Conservation (phyloP, 345 rosid species). For the Pistacia integerrima region DNA sequence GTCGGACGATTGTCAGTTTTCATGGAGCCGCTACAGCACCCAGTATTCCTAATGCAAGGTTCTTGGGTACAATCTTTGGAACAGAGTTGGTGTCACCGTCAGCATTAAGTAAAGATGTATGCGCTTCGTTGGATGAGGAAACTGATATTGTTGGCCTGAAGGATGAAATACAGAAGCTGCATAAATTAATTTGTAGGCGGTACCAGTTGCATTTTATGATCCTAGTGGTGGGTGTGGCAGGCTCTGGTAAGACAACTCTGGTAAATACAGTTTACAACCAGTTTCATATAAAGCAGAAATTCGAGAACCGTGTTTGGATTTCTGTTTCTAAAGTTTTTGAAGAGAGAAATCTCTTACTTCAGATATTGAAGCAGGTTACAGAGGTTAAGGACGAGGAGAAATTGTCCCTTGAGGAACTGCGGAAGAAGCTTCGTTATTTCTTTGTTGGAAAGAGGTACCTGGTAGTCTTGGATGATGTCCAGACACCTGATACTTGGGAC, state of each 20-base stretch:
- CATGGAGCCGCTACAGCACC: too few relatives aligned
- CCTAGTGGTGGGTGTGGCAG: slow-evolving; percentile 31
- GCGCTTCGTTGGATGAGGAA: too few relatives aligned
- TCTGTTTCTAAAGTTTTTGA: slow-evolving; percentile 16
- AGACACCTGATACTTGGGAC: background rate
- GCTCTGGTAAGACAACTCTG: slow-evolving; percentile 39
- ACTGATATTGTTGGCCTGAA: too few relatives aligned
- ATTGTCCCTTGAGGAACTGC: slow-evolving; percentile 9
- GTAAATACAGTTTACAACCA: slow-evolving; percentile 1
- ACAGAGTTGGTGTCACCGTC: too few relatives aligned
- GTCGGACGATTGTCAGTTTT: too few relatives aligned
- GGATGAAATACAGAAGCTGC: too few relatives aligned
- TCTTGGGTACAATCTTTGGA: too few relatives aligned
- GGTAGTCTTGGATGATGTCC: slow-evolving; percentile 24
- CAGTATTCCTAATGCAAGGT: too few relatives aligned
- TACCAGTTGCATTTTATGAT: slow-evolving; percentile 4
- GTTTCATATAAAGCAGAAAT: too few relatives aligned
- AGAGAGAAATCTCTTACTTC: slow-evolving; percentile 23
- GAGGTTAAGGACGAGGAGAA: slow-evolving; percentile 18
- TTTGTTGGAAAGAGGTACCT: slow-evolving; percentile 29
- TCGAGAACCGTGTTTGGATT: slow-evolving; percentile 16
- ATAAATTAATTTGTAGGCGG: too few relatives aligned
- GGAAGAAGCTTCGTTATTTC: slow-evolving; percentile 16
- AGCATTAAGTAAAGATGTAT: too few relatives aligned
- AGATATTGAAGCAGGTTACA: slow-evolving; percentile 24